Base-by-base conservation (phyloP, 106 monocot species). In the Ottelia alismoides region DNA sequence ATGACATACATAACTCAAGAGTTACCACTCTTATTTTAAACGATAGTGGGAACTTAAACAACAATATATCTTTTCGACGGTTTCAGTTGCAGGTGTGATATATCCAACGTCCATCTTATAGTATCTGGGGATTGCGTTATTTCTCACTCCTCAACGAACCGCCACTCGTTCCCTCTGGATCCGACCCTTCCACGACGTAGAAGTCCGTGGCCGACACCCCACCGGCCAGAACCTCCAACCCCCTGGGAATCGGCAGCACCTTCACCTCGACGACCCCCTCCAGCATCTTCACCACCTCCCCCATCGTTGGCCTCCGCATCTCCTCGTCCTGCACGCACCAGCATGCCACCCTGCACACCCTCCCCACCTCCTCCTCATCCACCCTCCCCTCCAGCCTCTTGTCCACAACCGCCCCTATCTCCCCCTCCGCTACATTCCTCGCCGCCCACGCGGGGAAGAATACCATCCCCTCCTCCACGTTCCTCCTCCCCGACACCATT, bases 261-360 rank as follows among this genome's bases (percentile, higher is more conserved):
- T 64, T 52, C 2, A 64, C 53, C 1, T 53, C 52, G 0, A 64
- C 31, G 27, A 45, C 35, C 27, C 64, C 53, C 24, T 64, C 64
- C 7, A 64, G 53, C 20, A 64, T 64, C 25, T 64, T 52, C 25
- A 64, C 52, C 14, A 64, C 43, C 30, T 25, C 25, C 3, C 53
- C 44, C 64, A 64, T 64, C 5, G 64, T 29, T 6, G 64, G 64
- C 27, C 64, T 32, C 10, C 17, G 19, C 0, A 19, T 53, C 64
- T 53, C 64, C 1, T 64, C 64, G 20, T 64, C 64, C 64, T 64
- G 64, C 19, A 53, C 44, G 19, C 64, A 64, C 64, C 64, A 64
- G 40, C 40, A 53, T 11, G 64, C 64, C 11, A 50, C 17, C 48
- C 20, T 64, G 22, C 51, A 52, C 16, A 28, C 27, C 48, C 44